Evolutionary conservation across 257 asterid genomes (phyloP), one percentile per base, ranked within the genome.

Genomic region (Solanum tarapatanum): DNA sequence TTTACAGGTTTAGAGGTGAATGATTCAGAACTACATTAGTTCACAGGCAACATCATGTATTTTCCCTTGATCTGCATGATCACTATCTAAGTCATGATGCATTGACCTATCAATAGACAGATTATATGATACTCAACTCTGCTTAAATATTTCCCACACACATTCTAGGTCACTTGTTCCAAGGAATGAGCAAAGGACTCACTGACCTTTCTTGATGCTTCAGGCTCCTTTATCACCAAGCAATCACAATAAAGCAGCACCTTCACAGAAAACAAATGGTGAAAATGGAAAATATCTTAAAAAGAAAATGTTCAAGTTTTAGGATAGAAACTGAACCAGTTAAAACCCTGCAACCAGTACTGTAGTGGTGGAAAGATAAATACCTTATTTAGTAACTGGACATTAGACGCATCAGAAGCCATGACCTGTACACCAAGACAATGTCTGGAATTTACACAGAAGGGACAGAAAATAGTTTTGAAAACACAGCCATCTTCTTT

Each of bases 401-500:
- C 41, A 89, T 97, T 97, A 51, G 87, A 86, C 24, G 93, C 93
- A 93, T 97, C 99, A 72, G 99, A 93, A 68, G 99, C 99, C 90
- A 92, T 93, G 87, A 96, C 97, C 87, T 93, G 97, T 82, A 93
- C 97, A 28, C 99, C 99, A 80, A 97, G 95, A 85, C 97, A 94
- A 88, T 89, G 91, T 73, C 88, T 89, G 23, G 93, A 87, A 82
- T 87, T 90, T 82, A 75, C 74, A 74, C 99, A 97, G 86, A 92
- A 94, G 64, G 99, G 98, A 89, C 99, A 97, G 90, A 93, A 94
- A 10, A 97, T 37, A 60, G 94, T 90, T 79, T 90, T 92, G 90
- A 88, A 97, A 32, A 97, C 99, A 69, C 99, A 97, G 30, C 99
- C 99, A 90, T 97, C 99, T 91, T 94, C 98, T 87, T 92, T 94